These are phyloP conservation scores for Beauveria bassiana DNA, from an alignment of 2,329 filamentous ascomycete genomes.

Conservation along the genomic window DNA sequence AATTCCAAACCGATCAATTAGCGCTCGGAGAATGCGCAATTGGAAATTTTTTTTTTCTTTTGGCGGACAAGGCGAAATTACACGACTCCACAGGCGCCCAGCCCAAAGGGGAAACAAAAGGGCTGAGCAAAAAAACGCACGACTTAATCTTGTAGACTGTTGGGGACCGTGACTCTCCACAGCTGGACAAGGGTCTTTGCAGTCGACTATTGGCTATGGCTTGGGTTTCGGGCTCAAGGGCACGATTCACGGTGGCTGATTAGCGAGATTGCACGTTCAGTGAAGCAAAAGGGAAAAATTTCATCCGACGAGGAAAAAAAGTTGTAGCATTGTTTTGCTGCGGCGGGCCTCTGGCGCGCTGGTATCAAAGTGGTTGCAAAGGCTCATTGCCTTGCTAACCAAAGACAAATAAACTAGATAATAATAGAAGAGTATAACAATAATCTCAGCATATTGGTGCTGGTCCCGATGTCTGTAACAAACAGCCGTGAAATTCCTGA, in stretches of 20 bases:
- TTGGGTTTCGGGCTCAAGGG: not conserved
- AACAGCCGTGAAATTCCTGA: not conserved
- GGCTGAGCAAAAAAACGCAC: not conserved
- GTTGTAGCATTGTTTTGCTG: conserved; percentile 2
- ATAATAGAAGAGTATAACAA: not conserved
- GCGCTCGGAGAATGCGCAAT: not conserved
- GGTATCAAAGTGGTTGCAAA: not conserved
- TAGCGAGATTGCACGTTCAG: not conserved
- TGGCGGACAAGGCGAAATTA: conserved; percentile 4
- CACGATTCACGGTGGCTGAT: conserved; percentile 1
- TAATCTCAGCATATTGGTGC: not conserved
- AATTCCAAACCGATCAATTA: not conserved
- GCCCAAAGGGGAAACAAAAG: not conserved
- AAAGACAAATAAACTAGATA: not conserved
- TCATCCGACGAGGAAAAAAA: not conserved
- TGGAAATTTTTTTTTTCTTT: not conserved
- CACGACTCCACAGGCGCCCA: not conserved
- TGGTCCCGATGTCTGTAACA: not conserved
- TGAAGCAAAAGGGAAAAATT: not conserved
- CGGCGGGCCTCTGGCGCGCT: conserved; percentile 3
- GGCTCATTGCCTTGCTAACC: not conserved
- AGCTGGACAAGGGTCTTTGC: not conserved
- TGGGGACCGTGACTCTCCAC: not conserved
- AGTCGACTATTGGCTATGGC: not conserved
- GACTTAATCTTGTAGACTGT: not conserved